Percentiles rank a stretch among this genome's conserved stretches.
phyloP scores from a whole-genome alignment of 2,329 filamentous ascomycete genomes.

The Torrubiellomyces zombiae region DNA sequence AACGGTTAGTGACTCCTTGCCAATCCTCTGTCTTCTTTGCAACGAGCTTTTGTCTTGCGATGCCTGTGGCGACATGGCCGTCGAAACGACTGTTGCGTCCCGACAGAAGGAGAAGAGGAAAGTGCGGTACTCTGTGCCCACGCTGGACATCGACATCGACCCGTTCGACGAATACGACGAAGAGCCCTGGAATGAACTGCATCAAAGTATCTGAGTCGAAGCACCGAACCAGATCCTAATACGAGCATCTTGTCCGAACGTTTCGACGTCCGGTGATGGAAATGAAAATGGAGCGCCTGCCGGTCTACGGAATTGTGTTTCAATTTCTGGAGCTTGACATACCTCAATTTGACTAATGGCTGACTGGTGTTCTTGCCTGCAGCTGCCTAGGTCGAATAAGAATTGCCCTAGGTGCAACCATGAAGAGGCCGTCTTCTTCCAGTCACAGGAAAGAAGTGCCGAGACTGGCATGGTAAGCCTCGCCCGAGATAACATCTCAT shows the following conservation, averaged over 20 bases:
- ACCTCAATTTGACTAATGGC: no score
- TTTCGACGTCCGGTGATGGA: no score
- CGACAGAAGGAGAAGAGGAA: constrained; percentile 3
- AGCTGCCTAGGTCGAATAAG: constrained; percentile 84
- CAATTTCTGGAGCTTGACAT: no score
- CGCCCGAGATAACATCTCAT: constrained; percentile 1
- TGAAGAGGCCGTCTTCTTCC: constrained; percentile 92
- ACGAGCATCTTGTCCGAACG: no score
- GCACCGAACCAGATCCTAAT: no score
- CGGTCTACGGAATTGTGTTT: no score
- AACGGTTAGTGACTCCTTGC: constrained; percentile 64
- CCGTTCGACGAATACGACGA: constrained; percentile 22
- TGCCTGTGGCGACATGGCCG: constrained; percentile 17
- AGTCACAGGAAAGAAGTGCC: constrained; percentile 90
- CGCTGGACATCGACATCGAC: constrained; percentile 13
- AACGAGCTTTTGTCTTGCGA: constrained; percentile 26
- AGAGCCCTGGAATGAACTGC: constrained; percentile 16
- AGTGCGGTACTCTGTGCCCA: constrained; percentile 11
- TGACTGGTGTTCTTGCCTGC: constrained; percentile 27
- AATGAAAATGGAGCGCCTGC: no score
- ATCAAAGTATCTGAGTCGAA: no score
- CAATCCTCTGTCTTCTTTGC: constrained; percentile 28
- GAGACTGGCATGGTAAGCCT: constrained; percentile 90
- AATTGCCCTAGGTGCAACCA: constrained; percentile 73
- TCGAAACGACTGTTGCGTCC: constrained; percentile 7